Evolutionary conservation across 345 rosid species (phyloP), one percentile per base, ranked within the genome.

Genomic region (Ailanthus altissimus): DNA sequence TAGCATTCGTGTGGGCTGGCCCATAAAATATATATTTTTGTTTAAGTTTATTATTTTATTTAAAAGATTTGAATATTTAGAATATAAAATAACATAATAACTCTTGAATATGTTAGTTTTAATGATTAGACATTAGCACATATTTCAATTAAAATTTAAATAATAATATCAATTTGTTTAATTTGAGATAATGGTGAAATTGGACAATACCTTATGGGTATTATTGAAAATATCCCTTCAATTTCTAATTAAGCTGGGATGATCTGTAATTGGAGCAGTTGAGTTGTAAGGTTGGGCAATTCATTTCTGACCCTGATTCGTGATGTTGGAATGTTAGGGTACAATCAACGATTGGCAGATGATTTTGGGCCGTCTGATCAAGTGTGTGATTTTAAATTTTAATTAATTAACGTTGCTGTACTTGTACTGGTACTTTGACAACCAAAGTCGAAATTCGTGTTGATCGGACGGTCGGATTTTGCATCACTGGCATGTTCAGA

Each of bases 291-390:
- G 6, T 5, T 6, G 20, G 5, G 28, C 21, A 28, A 81, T 69
- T 79, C 54, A 47, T 8, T 67, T 81, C 50, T 77, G 88, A 66
- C 54, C 36, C 42, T 72, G 81, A 80, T 57, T 72, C 72, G 26
- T 46, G 47, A 49, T 81, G 83, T 77, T 60, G 58, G 26, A 83
- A 79, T 80, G 58, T 47, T 67, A 42, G 85, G 81, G 67, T 73
- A 65, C 85, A 77, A 67, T 26, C 21, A 8, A 40, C 75, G 70
- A 21, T 6, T 14, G 78, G 75, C 75, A 75, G 75, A 3, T 5
- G 65, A 80, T 72, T 21, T 46, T 70, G n/a, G 66, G 43, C 26
- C 70, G 73, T 68, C 18, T 18, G 78, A 75, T 78, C 18, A n/a
- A n/a, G n/a, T n/a, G n/a, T n/a, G n/a, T 23, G 78, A 75, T 78